Percentiles rank a stretch among this genome's conserved stretches.
Evolutionary conservation across 108 stramenopile species (phyloP).

Genomic region (Cyclotella sp.): DNA sequence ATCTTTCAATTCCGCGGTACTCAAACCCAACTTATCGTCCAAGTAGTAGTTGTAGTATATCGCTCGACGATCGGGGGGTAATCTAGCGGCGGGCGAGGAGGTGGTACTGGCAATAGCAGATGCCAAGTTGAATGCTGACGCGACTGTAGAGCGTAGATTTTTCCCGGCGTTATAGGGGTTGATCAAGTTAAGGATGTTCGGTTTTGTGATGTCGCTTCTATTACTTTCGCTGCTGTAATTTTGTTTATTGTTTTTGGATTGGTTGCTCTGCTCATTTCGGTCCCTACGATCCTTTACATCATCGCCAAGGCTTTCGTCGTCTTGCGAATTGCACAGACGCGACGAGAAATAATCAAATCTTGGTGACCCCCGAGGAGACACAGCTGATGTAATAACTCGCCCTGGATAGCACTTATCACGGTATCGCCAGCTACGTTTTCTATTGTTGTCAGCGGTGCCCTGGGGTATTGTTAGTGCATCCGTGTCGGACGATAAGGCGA

Average conservation of each 20-base stretch:
- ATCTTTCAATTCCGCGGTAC: slow-evolving; percentile 37
- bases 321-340: neutral
- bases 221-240: too few relatives aligned
- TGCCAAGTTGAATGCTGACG: slow-evolving; percentile 43
- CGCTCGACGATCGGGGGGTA: slow-evolving; percentile 37
- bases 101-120: slow-evolving; percentile 28
- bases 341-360: neutral
- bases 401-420: neutral
- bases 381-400: neutral
- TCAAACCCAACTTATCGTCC: slow-evolving; percentile 45
- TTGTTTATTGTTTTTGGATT: neutral
- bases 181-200: slow-evolving; percentile 35
- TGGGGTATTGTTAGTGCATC: neutral
- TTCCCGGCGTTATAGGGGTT: slow-evolving; percentile 88
- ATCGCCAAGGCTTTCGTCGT: neutral
- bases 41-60: slow-evolving; percentile 51
- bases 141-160: slow-evolving; percentile 65
- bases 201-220: neutral
- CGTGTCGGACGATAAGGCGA: neutral
- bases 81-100: slow-evolving; percentile 14
- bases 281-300: neutral
- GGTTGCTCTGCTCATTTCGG: neutral
- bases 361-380: neutral
- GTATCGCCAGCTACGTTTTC: neutral
- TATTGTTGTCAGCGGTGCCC: neutral